Percentiles rank a stretch among this genome's conserved stretches.
Conservation (phyloP, 2,329 filamentous ascomycete genomes). For the Tolypocladium nubicola region DNA sequence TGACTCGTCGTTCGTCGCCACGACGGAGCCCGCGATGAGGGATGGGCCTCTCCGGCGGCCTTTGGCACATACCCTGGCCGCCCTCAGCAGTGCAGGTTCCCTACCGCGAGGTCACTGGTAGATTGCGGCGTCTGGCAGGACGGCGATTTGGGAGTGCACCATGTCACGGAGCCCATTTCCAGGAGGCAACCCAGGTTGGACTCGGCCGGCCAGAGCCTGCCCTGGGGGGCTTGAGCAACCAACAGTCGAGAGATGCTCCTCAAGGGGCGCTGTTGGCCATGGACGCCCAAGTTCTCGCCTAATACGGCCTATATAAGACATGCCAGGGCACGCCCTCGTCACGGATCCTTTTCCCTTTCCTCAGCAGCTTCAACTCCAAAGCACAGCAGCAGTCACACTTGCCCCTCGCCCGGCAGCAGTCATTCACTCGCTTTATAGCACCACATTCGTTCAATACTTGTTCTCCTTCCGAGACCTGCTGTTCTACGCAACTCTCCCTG, state of each 20-base stretch:
- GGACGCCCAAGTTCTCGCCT: not conserved
- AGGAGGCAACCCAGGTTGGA: not conserved
- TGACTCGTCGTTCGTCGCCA: not conserved
- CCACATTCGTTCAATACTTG: slow-evolving; percentile 1
- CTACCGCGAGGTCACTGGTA: not conserved
- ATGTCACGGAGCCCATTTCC: not conserved
- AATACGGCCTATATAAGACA: not conserved
- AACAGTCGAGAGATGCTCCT: not conserved
- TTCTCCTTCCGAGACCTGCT: not conserved
- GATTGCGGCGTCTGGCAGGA: not conserved
- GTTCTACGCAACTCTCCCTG: not conserved
- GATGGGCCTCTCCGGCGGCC: not conserved
- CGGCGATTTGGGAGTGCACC: not conserved
- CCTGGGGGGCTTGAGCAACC: not conserved
- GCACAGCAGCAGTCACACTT: not conserved
- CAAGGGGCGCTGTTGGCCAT: not conserved
- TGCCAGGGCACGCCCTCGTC: not conserved
- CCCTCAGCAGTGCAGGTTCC: not conserved
- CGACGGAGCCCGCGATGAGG: not conserved
- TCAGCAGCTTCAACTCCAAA: not conserved
- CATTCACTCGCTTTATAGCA: not conserved
- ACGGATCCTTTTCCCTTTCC: not conserved
- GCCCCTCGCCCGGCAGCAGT: not conserved
- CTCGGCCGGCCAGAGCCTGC: not conserved
- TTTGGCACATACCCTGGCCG: not conserved